Conservation (phyloP, 2,329 filamentous ascomycete species). For the Clonostachys sp. region DNA sequence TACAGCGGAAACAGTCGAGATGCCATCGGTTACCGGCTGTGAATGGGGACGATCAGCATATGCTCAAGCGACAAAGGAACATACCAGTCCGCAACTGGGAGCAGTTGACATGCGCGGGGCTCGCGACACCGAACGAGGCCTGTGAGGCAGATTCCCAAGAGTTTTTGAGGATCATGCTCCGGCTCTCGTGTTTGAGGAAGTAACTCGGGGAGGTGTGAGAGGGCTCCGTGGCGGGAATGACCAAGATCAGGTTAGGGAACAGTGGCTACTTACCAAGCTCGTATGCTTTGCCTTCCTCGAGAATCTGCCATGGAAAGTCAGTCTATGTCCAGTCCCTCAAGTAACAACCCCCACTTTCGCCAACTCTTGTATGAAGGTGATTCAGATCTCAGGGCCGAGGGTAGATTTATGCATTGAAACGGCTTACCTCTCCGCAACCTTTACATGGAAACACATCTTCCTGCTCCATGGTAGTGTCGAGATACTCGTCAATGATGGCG, state of each 20-base stretch:
- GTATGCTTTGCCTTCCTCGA: slow-evolving; percentile 98
- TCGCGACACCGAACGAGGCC: no score
- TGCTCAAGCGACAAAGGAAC: neutral
- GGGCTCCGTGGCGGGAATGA: no score
- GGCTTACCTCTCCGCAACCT: slow-evolving; percentile 80
- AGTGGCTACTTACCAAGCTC: slow-evolving; percentile 69
- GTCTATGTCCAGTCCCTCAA: neutral
- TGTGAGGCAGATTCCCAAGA: no score
- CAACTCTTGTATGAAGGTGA: neutral
- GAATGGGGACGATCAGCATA: slow-evolving; percentile 15
- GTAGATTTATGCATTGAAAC: slow-evolving; percentile 3
- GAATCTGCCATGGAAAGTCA: slow-evolving; percentile 54
- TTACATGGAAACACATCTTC: slow-evolving; percentile 89
- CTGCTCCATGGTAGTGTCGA: slow-evolving; percentile 63
- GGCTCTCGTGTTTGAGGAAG: no score
- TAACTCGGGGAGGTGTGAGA: no score
- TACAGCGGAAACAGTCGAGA: slow-evolving; percentile 97
- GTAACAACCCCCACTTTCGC: neutral
- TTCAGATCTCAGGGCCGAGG: neutral
- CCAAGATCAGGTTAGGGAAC: no score
- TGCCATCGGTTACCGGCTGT: slow-evolving; percentile 95
- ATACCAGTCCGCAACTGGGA: no score
- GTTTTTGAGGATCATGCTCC: no score
- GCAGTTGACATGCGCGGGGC: no score
- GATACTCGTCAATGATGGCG: slow-evolving; percentile 53